Percentiles rank a stretch among this genome's conserved stretches.
These are phyloP conservation scores for Cyclotella atomus DNA, from an alignment of 108 stramenopile species.

Conservation along the genomic window DNA sequence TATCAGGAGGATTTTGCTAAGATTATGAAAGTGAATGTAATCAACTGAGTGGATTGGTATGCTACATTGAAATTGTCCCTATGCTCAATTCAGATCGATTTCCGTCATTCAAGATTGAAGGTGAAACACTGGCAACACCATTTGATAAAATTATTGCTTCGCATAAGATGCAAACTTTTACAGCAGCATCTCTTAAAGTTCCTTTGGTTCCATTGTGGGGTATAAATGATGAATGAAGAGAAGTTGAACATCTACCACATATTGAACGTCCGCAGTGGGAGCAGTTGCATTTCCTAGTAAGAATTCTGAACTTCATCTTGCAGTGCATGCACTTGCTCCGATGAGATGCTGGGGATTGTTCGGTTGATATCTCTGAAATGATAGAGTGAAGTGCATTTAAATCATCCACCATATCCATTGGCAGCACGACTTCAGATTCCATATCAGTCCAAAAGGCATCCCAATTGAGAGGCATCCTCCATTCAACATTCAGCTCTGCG, in stretches of 20 bases:
- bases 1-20: too few species aligned
- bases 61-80: slow-evolving; percentile 42
- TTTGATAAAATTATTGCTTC: slow-evolving; percentile 37
- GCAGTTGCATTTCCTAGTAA: slow-evolving; percentile 67
- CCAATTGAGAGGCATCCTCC: slow-evolving; percentile 86
- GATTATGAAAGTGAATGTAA: too few species aligned
- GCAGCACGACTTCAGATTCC: slow-evolving; percentile 67
- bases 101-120: slow-evolving; percentile 7
- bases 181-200: neutral
- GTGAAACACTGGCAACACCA: neutral
- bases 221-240: slow-evolving; percentile 22
- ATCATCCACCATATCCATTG: slow-evolving; percentile 81
- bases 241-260: slow-evolving; percentile 61
- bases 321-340: slow-evolving; percentile 88
- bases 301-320: slow-evolving; percentile 57
- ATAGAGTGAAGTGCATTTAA: slow-evolving; percentile 62
- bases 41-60: too few species aligned
- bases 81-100: slow-evolving; percentile 22
- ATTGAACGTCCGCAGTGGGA: slow-evolving; percentile 78
- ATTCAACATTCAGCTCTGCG: slow-evolving; percentile 76
- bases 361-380: slow-evolving; percentile 63
- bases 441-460: slow-evolving; percentile 76
- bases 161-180: slow-evolving; percentile 45
- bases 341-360: slow-evolving; percentile 58
- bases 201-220: slow-evolving; percentile 9